Evolutionary conservation across 345 rosid species (phyloP).

Genomic region (Brassica cretica): DNA sequence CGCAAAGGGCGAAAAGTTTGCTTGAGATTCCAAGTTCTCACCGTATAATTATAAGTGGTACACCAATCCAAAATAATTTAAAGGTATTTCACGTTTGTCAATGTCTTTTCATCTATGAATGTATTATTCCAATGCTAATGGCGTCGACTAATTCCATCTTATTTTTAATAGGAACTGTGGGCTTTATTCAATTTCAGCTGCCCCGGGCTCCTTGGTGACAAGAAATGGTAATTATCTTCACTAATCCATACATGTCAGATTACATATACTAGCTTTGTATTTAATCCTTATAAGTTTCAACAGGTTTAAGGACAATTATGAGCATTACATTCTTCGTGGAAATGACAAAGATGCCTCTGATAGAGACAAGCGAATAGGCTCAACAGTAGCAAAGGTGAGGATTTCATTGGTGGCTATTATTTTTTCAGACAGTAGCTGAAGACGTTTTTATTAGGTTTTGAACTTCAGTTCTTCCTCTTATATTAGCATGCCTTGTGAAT

Average conservation of each 20-base stretch:
- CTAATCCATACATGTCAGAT: slow-evolving; percentile 15
- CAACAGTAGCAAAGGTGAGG: slow-evolving; percentile 87
- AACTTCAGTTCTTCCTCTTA: slow-evolving; percentile 6
- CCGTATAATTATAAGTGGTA: slow-evolving; percentile 89
- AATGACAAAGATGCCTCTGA: slow-evolving; percentile 90
- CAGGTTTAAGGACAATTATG: slow-evolving; percentile 90
- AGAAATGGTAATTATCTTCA: slow-evolving; percentile 59
- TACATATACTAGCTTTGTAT: slow-evolving; percentile 29
- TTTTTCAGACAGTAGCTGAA: background rate
- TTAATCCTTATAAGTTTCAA: slow-evolving; percentile 13
- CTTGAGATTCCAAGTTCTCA: slow-evolving; percentile 90
- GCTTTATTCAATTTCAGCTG: slow-evolving; percentile 93
- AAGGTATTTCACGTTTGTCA: slow-evolving; percentile 53
- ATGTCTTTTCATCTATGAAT: slow-evolving; percentile 4
- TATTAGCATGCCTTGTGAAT: slow-evolving; percentile 7
- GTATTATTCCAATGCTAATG: background rate
- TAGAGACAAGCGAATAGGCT: slow-evolving; percentile 87
- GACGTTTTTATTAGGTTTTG: slow-evolving; percentile 6
- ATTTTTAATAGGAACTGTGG: slow-evolving; percentile 77
- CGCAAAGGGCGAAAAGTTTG: slow-evolving; percentile 97
- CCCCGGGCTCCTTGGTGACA: slow-evolving; percentile 81
- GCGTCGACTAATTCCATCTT: slow-evolving; percentile 7
- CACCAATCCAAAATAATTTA: slow-evolving; percentile 95
- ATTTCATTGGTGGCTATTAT: slow-evolving; percentile 15
- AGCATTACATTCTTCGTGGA: slow-evolving; percentile 75